phyloP scores from a whole-genome alignment of 768 basidiomycete species.

The Termitomyces sp. region DNA sequence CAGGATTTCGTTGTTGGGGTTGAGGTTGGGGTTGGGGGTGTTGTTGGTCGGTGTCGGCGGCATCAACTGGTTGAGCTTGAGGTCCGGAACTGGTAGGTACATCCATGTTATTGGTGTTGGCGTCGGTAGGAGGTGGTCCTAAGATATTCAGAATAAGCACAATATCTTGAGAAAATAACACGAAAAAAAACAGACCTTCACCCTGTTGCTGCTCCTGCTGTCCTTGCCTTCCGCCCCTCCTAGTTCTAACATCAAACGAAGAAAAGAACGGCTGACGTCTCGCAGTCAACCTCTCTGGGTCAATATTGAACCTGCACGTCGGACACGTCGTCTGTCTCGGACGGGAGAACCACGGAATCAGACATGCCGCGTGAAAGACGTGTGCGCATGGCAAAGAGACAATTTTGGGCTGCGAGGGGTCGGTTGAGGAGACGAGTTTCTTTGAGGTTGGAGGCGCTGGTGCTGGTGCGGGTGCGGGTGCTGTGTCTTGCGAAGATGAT shows the following conservation, averaged over 20 bases:
- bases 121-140: not conserved
- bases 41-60: not conserved
- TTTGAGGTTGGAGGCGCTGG: conserved; percentile 9
- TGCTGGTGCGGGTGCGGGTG: not conserved
- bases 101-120: not conserved
- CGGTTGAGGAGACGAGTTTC: conserved; percentile 7
- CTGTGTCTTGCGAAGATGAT: not conserved
- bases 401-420: conserved; percentile 32
- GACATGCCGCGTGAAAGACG: conserved; percentile 74
- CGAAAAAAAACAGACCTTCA: not conserved
- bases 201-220: not conserved
- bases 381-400: conserved; percentile 76
- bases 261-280: conserved; percentile 11
- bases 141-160: not conserved
- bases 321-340: conserved; percentile 79
- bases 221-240: not conserved
- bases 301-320: conserved; percentile 78
- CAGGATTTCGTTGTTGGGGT: not conserved
- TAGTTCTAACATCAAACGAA: not conserved
- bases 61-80: not conserved
- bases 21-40: not conserved
- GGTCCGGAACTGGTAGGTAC: not conserved
- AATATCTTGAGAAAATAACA: not conserved
- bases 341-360: conserved; percentile 78
- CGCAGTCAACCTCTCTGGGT: conserved; percentile 66